Base-by-base conservation (phyloP, 257 asterid species). In the Orobanche coerulescens region DNA sequence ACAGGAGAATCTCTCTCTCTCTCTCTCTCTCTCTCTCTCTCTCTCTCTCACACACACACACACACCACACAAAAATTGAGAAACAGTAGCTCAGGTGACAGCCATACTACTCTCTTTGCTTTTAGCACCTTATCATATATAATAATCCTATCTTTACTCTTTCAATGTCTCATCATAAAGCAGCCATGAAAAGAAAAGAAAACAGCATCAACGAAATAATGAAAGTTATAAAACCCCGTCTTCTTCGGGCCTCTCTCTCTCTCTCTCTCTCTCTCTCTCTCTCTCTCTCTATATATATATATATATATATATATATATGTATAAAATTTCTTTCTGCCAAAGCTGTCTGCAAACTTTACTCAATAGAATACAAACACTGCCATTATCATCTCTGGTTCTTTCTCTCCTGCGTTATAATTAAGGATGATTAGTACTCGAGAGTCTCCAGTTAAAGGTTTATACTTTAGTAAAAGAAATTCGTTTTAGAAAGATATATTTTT, bases 111-210 rank as follows among this genome's bases (percentile, higher is more conserved):
- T 65, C 61, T 61, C 52, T 64, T 70, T 69, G 69, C 65, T 73
- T 78, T 77, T 62, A 71, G 58, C 66, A 67, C 51, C 82, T 79
- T 81, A 73, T 70, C 77, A 62, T 36, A 36, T 47, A 7, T 18
- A 2, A 53, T 61, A 56, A 70, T 78, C 75, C 72, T 56, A 74
- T 70, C 85, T 77, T 83, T 81, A 80, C 93, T 84, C 92, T 76
- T 84, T 77, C 82, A 71, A 72, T 60, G 71, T 65, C 85, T 68
- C 72, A 49, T 65, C 78, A 67, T 62, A 79, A 81, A 78, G 87
- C 85, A 79, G 47, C 66, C 76, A 73, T 79, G 59, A 66, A 70
- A 77, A 77, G 70, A 83, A 78, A 76, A 73, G 46, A 68, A 79
- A 18, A 25, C 58, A 67, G 34, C 66, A 58, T 62, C 36, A 72